A percentile compares a stretch with the other conserved stretches of the same genome.
phyloP scores from a whole-genome alignment of 2,329 filamentous ascomycete species.

The Epichloe baconii region DNA sequence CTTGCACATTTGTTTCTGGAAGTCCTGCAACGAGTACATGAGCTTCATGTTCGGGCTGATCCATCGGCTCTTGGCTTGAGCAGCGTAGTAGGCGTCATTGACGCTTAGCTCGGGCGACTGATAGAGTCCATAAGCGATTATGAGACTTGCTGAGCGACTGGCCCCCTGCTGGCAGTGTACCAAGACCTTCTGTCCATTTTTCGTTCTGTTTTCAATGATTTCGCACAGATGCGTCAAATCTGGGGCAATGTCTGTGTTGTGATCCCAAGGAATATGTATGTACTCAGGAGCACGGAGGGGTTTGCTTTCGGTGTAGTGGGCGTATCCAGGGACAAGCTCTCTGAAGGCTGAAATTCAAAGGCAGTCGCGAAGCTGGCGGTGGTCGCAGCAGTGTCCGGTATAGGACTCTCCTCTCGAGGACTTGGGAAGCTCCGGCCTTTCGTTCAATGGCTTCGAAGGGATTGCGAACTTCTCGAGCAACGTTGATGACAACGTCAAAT shows the following conservation, averaged over 20 bases:
- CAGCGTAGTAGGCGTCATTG: conserved; percentile 71
- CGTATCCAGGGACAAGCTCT: conserved; percentile 27
- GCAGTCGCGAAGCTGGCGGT: conserved; percentile 46
- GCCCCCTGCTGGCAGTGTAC: conserved; percentile 81
- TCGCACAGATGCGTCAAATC: conserved; percentile 66
- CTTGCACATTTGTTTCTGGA: conserved; percentile 50
- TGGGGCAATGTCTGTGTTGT: conserved; percentile 73
- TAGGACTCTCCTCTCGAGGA: conserved; percentile 27
- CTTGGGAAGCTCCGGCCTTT: conserved; percentile 15
- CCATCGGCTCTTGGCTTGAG: conserved; percentile 72
- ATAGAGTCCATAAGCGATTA: conserved; percentile 76
- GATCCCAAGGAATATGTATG: conserved; percentile 78
- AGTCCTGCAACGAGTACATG: conserved; percentile 80
- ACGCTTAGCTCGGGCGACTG: conserved; percentile 64
- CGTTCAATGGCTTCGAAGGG: conserved; percentile 42
- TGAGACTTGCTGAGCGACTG: conserved; percentile 71
- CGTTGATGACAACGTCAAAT: conserved; percentile 77
- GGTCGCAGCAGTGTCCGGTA: conserved; percentile 43
- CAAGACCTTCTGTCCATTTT: conserved; percentile 63
- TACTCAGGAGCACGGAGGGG: conserved; percentile 55
- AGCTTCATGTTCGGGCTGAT: conserved; percentile 87
- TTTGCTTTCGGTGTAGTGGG: conserved; percentile 43
- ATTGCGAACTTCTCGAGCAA: conserved; percentile 69
- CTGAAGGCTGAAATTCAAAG: conserved; percentile 38
- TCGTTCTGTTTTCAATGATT: conserved; percentile 58